Conservation (phyloP, 306 rosid genomes). For the Begonia masoniana region DNA sequence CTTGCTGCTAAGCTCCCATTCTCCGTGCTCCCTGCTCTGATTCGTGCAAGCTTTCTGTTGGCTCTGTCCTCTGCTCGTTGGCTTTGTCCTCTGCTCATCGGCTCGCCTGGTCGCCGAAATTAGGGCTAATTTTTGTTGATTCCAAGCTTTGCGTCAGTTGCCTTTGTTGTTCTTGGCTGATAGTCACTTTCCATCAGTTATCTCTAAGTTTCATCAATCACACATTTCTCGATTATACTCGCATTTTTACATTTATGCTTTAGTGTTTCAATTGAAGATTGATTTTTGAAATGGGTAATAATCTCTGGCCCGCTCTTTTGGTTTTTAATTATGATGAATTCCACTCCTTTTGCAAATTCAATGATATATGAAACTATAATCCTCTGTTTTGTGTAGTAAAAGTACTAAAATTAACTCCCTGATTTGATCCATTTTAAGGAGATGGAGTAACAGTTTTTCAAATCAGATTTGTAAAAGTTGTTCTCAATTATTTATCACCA, state of each 20-base stretch:
- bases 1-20: too few relatives aligned
- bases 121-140: constrained; percentile 11
- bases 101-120: too few relatives aligned
- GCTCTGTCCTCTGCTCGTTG: too few relatives aligned
- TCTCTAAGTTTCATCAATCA: background rate
- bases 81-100: too few relatives aligned
- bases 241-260: background rate
- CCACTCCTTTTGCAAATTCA: too few relatives aligned
- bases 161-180: constrained; percentile 95
- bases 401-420: background rate
- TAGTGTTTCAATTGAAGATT: background rate
- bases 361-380: background rate
- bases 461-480: too few relatives aligned
- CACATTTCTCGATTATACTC: background rate
- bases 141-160: constrained; percentile 91
- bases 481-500: too few relatives aligned
- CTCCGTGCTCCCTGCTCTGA: too few relatives aligned
- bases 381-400: background rate
- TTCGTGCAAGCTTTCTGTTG: too few relatives aligned
- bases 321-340: too few relatives aligned
- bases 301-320: background rate
- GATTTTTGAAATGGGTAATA: background rate
- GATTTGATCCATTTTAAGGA: constrained; percentile 32
- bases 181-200: constrained; percentile 4
- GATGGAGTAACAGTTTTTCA: constrained; percentile 25